Percentiles rank a stretch among this genome's conserved stretches.
phyloP scores from a whole-genome alignment of 306 rosid species.

The Fragaria nilgerrensis region DNA sequence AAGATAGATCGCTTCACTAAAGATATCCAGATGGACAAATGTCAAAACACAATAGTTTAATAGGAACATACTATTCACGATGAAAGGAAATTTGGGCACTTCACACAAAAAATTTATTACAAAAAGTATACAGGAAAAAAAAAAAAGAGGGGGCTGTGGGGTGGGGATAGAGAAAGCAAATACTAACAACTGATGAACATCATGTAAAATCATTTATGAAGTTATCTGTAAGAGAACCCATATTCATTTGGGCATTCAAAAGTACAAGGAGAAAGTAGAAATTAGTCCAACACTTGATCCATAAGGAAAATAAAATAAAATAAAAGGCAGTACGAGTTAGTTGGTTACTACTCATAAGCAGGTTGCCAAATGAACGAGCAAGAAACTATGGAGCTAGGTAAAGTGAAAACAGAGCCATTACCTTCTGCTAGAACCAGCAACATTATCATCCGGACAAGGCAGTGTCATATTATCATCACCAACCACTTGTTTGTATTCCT shows the following conservation, averaged over 20 bases:
- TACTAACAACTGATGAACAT: neutral
- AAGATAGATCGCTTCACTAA: neutral
- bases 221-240: neutral
- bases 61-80: neutral
- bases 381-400: neutral
- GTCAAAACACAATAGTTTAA: neutral
- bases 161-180: neutral
- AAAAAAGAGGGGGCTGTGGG: too few relatives aligned
- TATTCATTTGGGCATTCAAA: neutral
- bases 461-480: constrained; percentile 29
- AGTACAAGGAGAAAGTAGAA: neutral
- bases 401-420: constrained; percentile 22
- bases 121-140: too few relatives aligned
- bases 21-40: neutral
- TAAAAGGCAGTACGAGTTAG: neutral
- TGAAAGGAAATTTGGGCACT: neutral
- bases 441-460: constrained; percentile 41
- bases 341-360: neutral
- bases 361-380: neutral
- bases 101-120: neutral
- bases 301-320: neutral
- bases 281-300: neutral
- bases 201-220: neutral
- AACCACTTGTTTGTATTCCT: constrained; percentile 28
- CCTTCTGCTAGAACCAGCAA: constrained; percentile 58